phyloP scores from a whole-genome alignment of 2,329 filamentous ascomycete species.

The Stagonosporopsis vannaccii region DNA sequence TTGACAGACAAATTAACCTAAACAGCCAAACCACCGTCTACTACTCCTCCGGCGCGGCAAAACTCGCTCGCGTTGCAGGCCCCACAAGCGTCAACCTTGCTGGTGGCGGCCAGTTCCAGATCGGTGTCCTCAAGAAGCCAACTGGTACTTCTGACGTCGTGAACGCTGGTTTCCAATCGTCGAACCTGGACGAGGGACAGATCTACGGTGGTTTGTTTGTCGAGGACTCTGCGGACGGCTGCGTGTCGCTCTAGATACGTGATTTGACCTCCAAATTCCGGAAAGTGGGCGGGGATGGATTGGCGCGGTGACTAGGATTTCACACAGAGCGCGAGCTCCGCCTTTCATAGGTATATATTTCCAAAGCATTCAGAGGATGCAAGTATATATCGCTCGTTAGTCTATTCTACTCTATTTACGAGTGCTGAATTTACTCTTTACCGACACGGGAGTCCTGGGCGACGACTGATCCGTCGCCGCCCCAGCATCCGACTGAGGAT shows the following conservation, averaged over 20 bases:
- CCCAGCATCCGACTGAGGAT: background rate
- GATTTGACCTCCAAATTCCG: background rate
- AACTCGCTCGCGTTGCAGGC: conserved; percentile 58
- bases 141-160: conserved; percentile 53
- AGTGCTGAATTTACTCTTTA: background rate
- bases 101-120: conserved; percentile 68
- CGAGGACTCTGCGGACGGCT: conserved; percentile 46
- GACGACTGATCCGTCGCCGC: background rate
- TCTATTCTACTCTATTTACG: background rate
- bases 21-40: conserved; percentile 64
- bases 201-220: conserved; percentile 51
- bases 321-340: background rate
- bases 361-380: background rate
- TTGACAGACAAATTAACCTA: no score
- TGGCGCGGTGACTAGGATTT: background rate
- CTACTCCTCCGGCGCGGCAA: conserved; percentile 59
- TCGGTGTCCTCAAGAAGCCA: conserved; percentile 69
- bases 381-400: background rate
- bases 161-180: conserved; percentile 47
- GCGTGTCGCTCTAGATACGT: conserved; percentile 39
- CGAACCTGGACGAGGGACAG: conserved; percentile 48
- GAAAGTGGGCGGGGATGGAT: no score
- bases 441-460: background rate
- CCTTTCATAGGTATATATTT: background rate
- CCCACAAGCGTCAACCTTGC: conserved; percentile 60